These are phyloP conservation scores for Rhizophagus sp. DNA, from an alignment of 192 early-diverging fungal genomes.

Conservation along the genomic window DNA sequence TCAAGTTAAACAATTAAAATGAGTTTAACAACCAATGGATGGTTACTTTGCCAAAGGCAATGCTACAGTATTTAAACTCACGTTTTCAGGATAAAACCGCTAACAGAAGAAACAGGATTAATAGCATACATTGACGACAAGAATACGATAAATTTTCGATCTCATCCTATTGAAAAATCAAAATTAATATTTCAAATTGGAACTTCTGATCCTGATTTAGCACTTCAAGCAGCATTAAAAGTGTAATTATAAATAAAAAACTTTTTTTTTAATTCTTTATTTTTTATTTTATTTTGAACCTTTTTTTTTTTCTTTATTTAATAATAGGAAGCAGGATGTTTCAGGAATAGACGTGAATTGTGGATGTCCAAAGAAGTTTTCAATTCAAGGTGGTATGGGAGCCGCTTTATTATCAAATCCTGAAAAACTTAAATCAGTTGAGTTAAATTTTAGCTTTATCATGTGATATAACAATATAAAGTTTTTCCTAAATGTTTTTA, in stretches of 20 bases:
- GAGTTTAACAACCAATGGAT: neutral
- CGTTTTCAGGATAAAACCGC: neutral
- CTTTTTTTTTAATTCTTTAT: neutral
- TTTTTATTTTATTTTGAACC: conserved; percentile 28
- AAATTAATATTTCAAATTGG: conserved; percentile 91
- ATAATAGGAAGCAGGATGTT: conserved; percentile 73
- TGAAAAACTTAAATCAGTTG: conserved; percentile 70
- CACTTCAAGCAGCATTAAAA: conserved; percentile 79
- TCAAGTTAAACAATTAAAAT: neutral
- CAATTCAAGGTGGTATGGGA: conserved; percentile 91
- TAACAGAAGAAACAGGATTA: conserved; percentile 61
- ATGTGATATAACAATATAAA: conserved; percentile 23
- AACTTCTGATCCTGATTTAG: conserved; percentile 82
- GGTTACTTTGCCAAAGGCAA: neutral
- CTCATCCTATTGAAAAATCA: conserved; percentile 75
- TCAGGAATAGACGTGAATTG: conserved; percentile 95
- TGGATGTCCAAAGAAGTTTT: conserved; percentile 97
- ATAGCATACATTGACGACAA: conserved; percentile 73
- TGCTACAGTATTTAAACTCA: neutral
- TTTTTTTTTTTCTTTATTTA: neutral
- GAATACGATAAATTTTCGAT: conserved; percentile 65
- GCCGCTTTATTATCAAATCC: conserved; percentile 86
- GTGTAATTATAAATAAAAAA: conserved; percentile 54
- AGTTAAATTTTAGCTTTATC: conserved; percentile 9
- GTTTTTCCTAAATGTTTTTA: neutral